Evolutionary conservation across 495 filamentous ascomycete genomes (phyloP), one percentile per base, ranked within the genome.

Genomic region (Cercophora samala): DNA sequence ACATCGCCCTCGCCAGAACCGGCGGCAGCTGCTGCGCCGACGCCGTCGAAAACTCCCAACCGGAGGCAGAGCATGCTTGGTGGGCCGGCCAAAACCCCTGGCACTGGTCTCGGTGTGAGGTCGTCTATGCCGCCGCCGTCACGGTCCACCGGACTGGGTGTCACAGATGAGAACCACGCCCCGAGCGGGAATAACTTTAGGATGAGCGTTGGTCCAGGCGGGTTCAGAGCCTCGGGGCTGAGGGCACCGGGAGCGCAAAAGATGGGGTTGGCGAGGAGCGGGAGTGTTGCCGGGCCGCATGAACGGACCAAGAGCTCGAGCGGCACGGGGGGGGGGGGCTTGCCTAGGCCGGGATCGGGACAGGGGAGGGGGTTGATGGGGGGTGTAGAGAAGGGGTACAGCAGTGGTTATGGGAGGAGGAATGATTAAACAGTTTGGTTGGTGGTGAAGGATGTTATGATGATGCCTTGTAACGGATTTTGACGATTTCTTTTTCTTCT

Each of bases 281-380:
- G 70, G 22, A 17, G 37, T 46, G 37, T 46, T 11, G 37, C 9
- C 3, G 37, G 42, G 24, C 65, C 67, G 58, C 78, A 81, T 55
- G 81, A 84, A 68, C 69, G 81, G 66, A 75, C 73, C 22, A 80
- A 79, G 69, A 80, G 81, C 37, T 46, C 37, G 37, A 71, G 68
- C 18, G 73, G n/a, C n/a, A 21, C 74, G 19, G 76, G 77, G 63
- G 81, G 81, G 19, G 76, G 77, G 63, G 81, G 81, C 17, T 58
- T 84, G 67, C 74, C 76, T 37, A 70, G 82, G 66, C 80, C 80
- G 19, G 76, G 77, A 60, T 79, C 78, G 62, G 80, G 78, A 26
- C 56, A 69, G 68, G 74, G 74, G 26, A 60, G 84, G 64, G 86
- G 88, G 52, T 88, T 90, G 66, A 89, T 91, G 89, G 85, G 84